Conservation (phyloP, 169 alveolate genomes). For the Plasmodium inui region DNA sequence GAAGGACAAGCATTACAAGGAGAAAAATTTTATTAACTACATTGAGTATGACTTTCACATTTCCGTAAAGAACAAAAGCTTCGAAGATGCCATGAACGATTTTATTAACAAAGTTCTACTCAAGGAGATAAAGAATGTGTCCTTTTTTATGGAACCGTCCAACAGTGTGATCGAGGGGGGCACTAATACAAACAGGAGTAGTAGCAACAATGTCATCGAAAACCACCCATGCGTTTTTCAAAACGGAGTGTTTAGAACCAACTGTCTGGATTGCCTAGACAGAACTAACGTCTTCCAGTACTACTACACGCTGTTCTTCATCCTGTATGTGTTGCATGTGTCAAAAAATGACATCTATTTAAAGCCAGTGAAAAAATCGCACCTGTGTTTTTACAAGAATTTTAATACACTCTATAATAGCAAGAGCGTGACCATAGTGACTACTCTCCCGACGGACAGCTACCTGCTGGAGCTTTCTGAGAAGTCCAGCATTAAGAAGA, state of each 20-base stretch:
- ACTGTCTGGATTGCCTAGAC: slow-evolving; percentile 98
- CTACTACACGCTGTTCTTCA: slow-evolving; percentile 78
- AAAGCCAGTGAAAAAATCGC: slow-evolving; percentile 44
- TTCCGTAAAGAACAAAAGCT: slow-evolving; percentile 68
- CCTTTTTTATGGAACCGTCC: slow-evolving; percentile 66
- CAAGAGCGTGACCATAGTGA: slow-evolving; percentile 22
- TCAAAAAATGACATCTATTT: slow-evolving; percentile 53
- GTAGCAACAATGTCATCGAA: neutral
- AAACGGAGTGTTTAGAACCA: slow-evolving; percentile 95
- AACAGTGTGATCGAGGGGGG: neutral
- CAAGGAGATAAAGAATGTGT: slow-evolving; percentile 54
- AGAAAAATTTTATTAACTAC: slow-evolving; percentile 76
- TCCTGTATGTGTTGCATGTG: slow-evolving; percentile 32
- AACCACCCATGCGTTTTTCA: slow-evolving; percentile 77
- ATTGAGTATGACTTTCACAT: slow-evolving; percentile 78
- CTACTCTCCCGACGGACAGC: slow-evolving; percentile 52
- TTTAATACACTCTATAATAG: slow-evolving; percentile 40
- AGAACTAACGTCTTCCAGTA: slow-evolving; percentile 97
- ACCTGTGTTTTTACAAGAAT: slow-evolving; percentile 50
- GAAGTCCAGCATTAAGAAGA: neutral
- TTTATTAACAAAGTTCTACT: slow-evolving; percentile 72
- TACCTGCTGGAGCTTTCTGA: slow-evolving; percentile 47
- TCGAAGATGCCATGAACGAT: slow-evolving; percentile 79
- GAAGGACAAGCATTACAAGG: slow-evolving; percentile 77
- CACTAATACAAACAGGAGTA: neutral